Evolutionary conservation across 108 stramenopile genomes (phyloP), one percentile per base, ranked within the genome.

Genomic region (Epithemia pelagica): DNA sequence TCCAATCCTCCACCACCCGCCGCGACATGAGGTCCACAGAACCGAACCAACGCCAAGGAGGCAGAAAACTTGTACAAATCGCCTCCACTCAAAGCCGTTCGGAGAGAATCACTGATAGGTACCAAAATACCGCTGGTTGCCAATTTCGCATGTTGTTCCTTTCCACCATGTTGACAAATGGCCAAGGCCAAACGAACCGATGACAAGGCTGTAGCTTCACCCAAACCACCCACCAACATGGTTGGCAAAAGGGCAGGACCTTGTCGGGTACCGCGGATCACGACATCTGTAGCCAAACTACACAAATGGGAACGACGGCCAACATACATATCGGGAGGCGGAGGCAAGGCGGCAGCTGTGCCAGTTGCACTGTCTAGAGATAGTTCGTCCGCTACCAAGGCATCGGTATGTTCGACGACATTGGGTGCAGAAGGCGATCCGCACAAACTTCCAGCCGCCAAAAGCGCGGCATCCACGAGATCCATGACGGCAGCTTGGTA

Each of bases 381-480:
- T 46, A 10, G 37, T 10, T 5, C 5, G 15, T 46, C 15, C 18
- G 46, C 70, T 19, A 69, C 74, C 37, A 46, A 10, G 37, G 37
- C 37, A 5, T 5, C 37, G 10, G 37, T 15, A 5, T 5, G 10
- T 15, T 15, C 37, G 5, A 10, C 37, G 37, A 46, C 37, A 57
- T 66, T 75, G 7, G 85, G 79, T 54, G 76, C 79, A 32, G 75
- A 59, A 0, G 72, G 58, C 27, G 83, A 85, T 19, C 91, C 91
- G 67, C 91, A 89, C 77, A 92, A 87, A 33, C 86, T 83, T 52
- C 91, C 91, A 15, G 73, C 81, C 0, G 88, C 91, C n/a, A 87
- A 67, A 53, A 92, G 66, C 19, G 82, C 75, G 0, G 85, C 72
- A 61, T 86, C 87, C 0, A 87, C 77, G 10, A 89, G 68, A 66